Evolutionary conservation across 2,329 filamentous ascomycete species (phyloP).

Genomic region (Graphium sp.): DNA sequence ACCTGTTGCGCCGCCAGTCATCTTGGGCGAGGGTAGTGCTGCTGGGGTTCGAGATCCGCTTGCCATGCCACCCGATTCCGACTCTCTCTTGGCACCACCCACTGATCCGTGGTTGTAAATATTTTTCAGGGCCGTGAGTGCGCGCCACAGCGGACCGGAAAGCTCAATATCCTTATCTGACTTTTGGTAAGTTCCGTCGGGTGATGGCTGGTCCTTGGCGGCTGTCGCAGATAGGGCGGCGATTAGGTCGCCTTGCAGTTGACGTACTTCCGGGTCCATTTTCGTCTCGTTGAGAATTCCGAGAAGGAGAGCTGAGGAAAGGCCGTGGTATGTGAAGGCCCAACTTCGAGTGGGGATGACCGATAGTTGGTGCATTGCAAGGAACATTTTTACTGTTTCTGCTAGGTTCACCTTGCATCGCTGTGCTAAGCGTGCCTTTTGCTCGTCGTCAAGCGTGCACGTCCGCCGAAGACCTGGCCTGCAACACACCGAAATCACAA

Average conservation of each 20-base stretch:
- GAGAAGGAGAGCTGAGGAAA: conserved; percentile 47
- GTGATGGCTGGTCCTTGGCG: conserved; percentile 40
- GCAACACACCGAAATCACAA: conserved; percentile 48
- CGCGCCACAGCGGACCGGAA: conserved; percentile 42
- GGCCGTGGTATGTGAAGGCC: conserved; percentile 51
- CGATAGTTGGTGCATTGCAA: conserved; percentile 51
- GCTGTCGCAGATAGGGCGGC: conserved; percentile 46
- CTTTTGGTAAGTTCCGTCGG: conserved; percentile 32
- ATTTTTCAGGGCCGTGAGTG: conserved; percentile 42
- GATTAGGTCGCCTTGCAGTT: conserved; percentile 47
- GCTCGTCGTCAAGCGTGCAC: conserved; percentile 28
- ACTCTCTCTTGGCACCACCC: conserved; percentile 32
- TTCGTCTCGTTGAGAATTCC: conserved; percentile 48
- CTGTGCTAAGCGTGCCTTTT: conserved; percentile 37
- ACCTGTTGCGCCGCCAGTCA: not conserved
- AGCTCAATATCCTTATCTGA: conserved; percentile 45
- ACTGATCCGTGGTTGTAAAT: conserved; percentile 50
- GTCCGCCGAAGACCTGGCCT: conserved; percentile 42
- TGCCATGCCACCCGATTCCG: conserved; percentile 23
- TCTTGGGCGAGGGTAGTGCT: not conserved
- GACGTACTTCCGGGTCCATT: conserved; percentile 42
- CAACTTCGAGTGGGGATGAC: conserved; percentile 50
- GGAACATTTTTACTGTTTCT: conserved; percentile 51
- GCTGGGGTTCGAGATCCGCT: conserved; percentile 13
- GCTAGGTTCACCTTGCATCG: conserved; percentile 45